These are phyloP conservation scores for Fonsecaea pugnacius DNA, from an alignment of 2,329 filamentous ascomycete species.

Conservation along the genomic window DNA sequence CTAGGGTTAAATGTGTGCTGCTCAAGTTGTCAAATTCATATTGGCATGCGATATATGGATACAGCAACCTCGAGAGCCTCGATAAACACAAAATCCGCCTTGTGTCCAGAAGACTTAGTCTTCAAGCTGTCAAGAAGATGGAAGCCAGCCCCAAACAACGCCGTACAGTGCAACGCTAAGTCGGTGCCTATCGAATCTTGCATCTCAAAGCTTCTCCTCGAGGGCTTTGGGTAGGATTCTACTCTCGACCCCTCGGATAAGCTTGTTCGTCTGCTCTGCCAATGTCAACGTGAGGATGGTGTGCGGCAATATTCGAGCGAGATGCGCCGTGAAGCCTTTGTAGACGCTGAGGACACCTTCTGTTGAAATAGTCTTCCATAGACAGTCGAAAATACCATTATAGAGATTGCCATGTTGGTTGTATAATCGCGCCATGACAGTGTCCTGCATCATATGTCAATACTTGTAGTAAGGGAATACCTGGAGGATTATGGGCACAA, in stretches of 20 bases:
- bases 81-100: background rate
- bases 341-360: slow-evolving; percentile 93
- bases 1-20: background rate
- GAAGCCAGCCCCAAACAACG: slow-evolving; percentile 2
- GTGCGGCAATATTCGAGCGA: slow-evolving; percentile 91
- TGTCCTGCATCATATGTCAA: slow-evolving; percentile 61
- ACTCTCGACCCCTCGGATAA: slow-evolving; percentile 78
- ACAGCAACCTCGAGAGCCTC: background rate
- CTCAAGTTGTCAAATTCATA: background rate
- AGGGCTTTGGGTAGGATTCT: slow-evolving; percentile 54
- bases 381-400: slow-evolving; percentile 86
- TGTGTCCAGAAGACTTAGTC: background rate
- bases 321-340: slow-evolving; percentile 94
- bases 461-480: slow-evolving; percentile 23
- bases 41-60: background rate
- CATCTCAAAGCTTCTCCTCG: slow-evolving; percentile 51
- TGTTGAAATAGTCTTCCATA: slow-evolving; percentile 85
- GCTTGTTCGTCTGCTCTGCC: slow-evolving; percentile 95
- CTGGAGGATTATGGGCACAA: slow-evolving; percentile 37
- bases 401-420: slow-evolving; percentile 99
- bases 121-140: background rate
- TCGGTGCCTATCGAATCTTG: background rate
- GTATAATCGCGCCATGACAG: slow-evolving; percentile 98
- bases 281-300: slow-evolving; percentile 91
- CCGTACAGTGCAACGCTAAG: slow-evolving; percentile 14